Evolutionary conservation across 2,329 filamentous ascomycete genomes (phyloP), one percentile per base, ranked within the genome.

Genomic region (Cladosporium sp.): DNA sequence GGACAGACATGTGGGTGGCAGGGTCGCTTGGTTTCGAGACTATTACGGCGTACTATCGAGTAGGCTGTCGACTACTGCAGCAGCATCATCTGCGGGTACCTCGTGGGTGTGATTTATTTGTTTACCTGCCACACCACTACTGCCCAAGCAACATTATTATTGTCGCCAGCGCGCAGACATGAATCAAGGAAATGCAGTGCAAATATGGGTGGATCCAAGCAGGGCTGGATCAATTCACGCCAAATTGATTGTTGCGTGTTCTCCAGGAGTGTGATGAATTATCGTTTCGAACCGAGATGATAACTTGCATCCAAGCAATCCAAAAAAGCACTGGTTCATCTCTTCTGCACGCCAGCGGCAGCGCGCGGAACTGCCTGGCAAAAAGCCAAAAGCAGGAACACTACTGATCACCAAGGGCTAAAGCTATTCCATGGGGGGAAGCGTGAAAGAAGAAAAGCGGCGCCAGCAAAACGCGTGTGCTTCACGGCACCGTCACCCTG

Each of bases 401-500:
- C 19, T 17, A 18, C 40, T 48, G 37, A 22, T 13, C 22, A 18
- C 36, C n/a, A 27, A 27, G 22, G 9, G 22, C 22, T 27, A 27
- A 27, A 27, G 22, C 22, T 27, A 27, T 27, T 9, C 4, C 22
- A 4, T 27, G 22, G 22, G 22, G 22, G 22, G 5, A 27, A 27
- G 22, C 22, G 22, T 9, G 9, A 27, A 27, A 27, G 22, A 27
- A 27, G 22, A 27, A 27, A 27, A 27, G 22, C 22, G 22, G 22
- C 22, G 22, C 22, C 22, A 4, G 9, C 22, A 27, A 27, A 27
- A 41, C 45, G 38, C 45, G 45, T 41, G 39, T 41, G 45, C 45
- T 48, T 48, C 45, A 48, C 45, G 45, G 45, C 45, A 48, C 37
- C 45, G n/a, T 48, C 41, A 41, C 45, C 45, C 18, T 17, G 13